Conservation (phyloP, 257 asterid genomes). For the Lithospermum erythrorhizon region DNA sequence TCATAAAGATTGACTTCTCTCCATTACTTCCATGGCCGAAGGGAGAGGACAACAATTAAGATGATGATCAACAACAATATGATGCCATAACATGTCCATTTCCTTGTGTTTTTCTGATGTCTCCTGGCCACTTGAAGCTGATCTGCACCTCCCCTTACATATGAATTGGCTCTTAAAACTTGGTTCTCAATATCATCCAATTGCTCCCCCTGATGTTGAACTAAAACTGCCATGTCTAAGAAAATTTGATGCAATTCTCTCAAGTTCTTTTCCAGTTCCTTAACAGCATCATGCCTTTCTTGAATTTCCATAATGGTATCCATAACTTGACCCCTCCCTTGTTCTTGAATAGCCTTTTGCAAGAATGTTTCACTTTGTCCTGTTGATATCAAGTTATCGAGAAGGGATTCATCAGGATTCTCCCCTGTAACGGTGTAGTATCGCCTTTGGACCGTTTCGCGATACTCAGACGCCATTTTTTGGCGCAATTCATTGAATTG, state of each 20-base stretch:
- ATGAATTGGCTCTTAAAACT: constrained; percentile 36
- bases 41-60: constrained; percentile 31
- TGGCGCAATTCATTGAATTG: constrained; percentile 32
- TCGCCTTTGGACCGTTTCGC: constrained; percentile 34
- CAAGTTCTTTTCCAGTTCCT: constrained; percentile 33
- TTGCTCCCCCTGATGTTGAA: constrained; percentile 29
- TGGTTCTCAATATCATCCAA: constrained; percentile 32
- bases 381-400: constrained; percentile 26
- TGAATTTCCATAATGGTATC: constrained; percentile 38
- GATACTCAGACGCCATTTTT: constrained; percentile 29
- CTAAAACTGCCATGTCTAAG: constrained; percentile 36
- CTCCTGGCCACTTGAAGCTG: constrained; percentile 27
- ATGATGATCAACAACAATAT: constrained; percentile 26
- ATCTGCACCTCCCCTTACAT: constrained; percentile 22
- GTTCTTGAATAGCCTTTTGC: constrained; percentile 41
- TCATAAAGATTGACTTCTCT: background rate
- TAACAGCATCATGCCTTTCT: constrained; percentile 42
- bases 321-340: constrained; percentile 42
- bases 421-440: constrained; percentile 38
- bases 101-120: constrained; percentile 35
- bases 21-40: constrained; percentile 33
- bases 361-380: constrained; percentile 35
- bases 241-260: constrained; percentile 35
- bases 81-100: constrained; percentile 33
- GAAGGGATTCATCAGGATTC: constrained; percentile 23